A percentile compares a stretch with the other conserved stretches of the same genome.
These are phyloP conservation scores for Botryotinia globosa DNA, from an alignment of 2,329 filamentous ascomycete species.

Conservation along the genomic window DNA sequence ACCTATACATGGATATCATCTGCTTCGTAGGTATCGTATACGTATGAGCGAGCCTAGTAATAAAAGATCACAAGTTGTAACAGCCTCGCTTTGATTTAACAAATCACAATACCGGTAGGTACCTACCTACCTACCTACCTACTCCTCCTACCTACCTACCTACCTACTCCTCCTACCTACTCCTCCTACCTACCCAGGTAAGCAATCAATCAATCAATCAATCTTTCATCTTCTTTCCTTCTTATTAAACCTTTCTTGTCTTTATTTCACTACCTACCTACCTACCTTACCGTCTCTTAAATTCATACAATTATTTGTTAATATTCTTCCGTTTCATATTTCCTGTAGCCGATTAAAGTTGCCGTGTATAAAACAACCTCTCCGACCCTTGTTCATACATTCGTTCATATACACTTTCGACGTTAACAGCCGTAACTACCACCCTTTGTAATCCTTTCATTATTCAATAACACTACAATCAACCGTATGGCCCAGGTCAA, in stretches of 20 bases:
- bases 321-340: not conserved
- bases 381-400: not conserved
- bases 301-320: not conserved
- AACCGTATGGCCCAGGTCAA: not conserved
- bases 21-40: too few relatives aligned
- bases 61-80: not conserved
- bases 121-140: too few relatives aligned
- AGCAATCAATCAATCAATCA: not conserved
- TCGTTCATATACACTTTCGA: not conserved
- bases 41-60: not conserved
- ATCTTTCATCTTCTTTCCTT: not conserved
- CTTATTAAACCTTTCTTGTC: not conserved
- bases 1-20: too few relatives aligned
- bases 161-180: too few relatives aligned
- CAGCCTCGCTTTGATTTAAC: conserved; percentile 3
- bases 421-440: conserved; percentile 8
- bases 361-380: not conserved
- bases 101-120: not conserved
- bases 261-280: not conserved
- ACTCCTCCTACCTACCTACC: too few relatives aligned
- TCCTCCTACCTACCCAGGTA: not conserved
- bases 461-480: not conserved
- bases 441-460: conserved; percentile 10
- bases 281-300: not conserved
- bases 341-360: not conserved